Evolutionary conservation across 495 filamentous ascomycete genomes (phyloP).

Genomic region (Friedmanniomyces simplex): DNA sequence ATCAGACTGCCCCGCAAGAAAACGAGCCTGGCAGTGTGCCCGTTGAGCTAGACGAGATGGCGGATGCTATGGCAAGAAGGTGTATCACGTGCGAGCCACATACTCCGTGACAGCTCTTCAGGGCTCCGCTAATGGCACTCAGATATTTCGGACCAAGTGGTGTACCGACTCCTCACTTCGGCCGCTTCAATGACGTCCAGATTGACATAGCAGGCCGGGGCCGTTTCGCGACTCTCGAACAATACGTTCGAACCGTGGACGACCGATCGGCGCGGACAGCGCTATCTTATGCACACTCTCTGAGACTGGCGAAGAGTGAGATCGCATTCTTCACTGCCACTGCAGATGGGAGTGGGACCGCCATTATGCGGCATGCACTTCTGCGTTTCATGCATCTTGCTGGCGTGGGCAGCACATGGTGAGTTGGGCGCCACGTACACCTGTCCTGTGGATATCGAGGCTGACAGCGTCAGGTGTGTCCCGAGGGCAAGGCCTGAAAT

Average conservation of each 20-base stretch:
- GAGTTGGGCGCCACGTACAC: slow-evolving; percentile 9
- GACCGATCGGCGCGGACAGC: neutral
- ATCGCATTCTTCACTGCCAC: slow-evolving; percentile 81
- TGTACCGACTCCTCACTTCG: slow-evolving; percentile 60
- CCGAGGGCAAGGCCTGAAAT: slow-evolving; percentile 75
- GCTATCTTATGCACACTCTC: neutral
- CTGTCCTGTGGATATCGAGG: neutral
- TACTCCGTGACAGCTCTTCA: neutral
- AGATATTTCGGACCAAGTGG: slow-evolving; percentile 70
- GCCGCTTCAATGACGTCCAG: slow-evolving; percentile 59
- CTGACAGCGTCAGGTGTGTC: slow-evolving; percentile 33
- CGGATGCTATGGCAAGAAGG: slow-evolving; percentile 76
- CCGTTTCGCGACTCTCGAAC: slow-evolving; percentile 46
- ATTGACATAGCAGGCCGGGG: slow-evolving; percentile 58
- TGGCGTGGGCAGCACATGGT: slow-evolving; percentile 68
- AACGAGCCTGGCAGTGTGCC: neutral
- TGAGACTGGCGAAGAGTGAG: neutral
- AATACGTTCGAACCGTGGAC: neutral
- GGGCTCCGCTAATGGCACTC: slow-evolving; percentile 18
- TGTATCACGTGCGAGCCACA: slow-evolving; percentile 59
- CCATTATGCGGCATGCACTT: slow-evolving; percentile 82
- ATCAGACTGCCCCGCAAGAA: slow-evolving; percentile 30
- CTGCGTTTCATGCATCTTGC: slow-evolving; percentile 57
- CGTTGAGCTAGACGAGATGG: slow-evolving; percentile 61
- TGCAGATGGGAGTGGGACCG: slow-evolving; percentile 73